Conservation (phyloP, 257 asterid species). For the Przewalskia tangutica region DNA sequence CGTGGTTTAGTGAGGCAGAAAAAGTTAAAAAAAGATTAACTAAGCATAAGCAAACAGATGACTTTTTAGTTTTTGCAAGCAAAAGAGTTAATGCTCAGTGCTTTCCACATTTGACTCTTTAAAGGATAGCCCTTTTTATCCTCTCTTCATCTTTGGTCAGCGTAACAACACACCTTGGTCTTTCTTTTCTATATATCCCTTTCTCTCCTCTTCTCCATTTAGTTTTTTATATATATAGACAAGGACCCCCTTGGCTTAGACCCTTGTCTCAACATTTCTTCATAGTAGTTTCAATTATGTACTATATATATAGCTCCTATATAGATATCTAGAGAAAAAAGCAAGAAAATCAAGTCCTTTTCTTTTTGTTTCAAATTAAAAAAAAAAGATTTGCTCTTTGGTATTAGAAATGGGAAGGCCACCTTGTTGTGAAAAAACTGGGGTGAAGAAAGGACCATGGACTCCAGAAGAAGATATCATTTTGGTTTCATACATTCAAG, state of each 20-base stretch:
- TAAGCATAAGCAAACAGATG: constrained; percentile 17
- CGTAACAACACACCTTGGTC: constrained; percentile 11
- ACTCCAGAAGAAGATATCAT: constrained; percentile 88
- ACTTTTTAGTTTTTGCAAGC: constrained; percentile 32
- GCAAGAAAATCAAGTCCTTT: neutral
- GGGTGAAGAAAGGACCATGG: constrained; percentile 90
- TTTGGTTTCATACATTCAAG: constrained; percentile 74
- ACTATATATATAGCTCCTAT: neutral
- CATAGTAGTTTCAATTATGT: neutral
- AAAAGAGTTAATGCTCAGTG: constrained; percentile 54
- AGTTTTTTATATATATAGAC: constrained; percentile 13
- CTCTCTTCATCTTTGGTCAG: constrained; percentile 17
- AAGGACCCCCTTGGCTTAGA: constrained; percentile 25
- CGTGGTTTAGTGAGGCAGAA: constrained; percentile 35
- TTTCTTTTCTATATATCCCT: constrained; percentile 13
- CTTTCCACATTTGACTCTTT: constrained; percentile 61
- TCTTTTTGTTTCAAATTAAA: neutral
- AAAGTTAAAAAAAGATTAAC: neutral
- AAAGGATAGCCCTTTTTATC: constrained; percentile 16
- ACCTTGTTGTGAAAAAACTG: constrained; percentile 71
- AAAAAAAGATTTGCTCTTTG: neutral
- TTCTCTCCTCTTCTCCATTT: neutral
- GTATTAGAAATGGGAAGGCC: constrained; percentile 62
- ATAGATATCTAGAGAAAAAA: neutral
- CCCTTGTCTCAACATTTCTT: constrained; percentile 26